A percentile compares a stretch with the other conserved stretches of the same genome.
These are phyloP conservation scores for Yamadazyma aaseri DNA, from an alignment of 1,139 yeast genomes.

Conservation along the genomic window DNA sequence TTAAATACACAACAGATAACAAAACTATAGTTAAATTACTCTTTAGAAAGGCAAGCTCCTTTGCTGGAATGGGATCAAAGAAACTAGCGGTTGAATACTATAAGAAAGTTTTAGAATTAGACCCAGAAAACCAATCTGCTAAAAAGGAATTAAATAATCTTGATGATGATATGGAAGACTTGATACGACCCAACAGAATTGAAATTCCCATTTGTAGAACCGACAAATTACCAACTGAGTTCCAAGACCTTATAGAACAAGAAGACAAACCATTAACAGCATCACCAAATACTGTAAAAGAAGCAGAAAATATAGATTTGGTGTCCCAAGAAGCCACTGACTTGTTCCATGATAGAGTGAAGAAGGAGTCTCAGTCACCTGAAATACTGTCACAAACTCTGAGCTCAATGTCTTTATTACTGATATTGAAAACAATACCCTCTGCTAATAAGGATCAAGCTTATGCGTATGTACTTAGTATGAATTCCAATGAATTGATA, in stretches of 20 bases:
- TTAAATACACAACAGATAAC: slow-evolving; percentile 33
- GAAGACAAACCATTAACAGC: no score
- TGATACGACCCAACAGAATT: slow-evolving; percentile 8
- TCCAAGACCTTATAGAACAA: slow-evolving; percentile 6
- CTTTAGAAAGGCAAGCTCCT: slow-evolving; percentile 57
- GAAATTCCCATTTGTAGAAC: slow-evolving; percentile 44
- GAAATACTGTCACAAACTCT: slow-evolving; percentile 17
- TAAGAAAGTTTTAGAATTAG: slow-evolving; percentile 42
- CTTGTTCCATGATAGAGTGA: slow-evolving; percentile 7
- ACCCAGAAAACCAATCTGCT: slow-evolving; percentile 42
- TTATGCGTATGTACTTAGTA: slow-evolving; percentile 38
- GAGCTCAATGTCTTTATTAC: slow-evolving; percentile 33
- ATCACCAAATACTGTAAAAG: not conserved
- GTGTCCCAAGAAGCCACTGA: slow-evolving; percentile 12
- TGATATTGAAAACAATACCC: slow-evolving; percentile 27
- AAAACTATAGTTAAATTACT: slow-evolving; percentile 48
- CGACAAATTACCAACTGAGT: slow-evolving; percentile 41
- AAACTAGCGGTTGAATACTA: slow-evolving; percentile 36
- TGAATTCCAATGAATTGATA: slow-evolving; percentile 27
- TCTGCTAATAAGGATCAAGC: slow-evolving; percentile 29
- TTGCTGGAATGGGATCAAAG: slow-evolving; percentile 30
- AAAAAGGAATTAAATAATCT: slow-evolving; percentile 21
- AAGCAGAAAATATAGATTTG: slow-evolving; percentile 7
- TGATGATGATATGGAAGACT: slow-evolving; percentile 5
- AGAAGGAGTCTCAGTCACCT: slow-evolving; percentile 2